Percentiles rank a stretch among this genome's conserved stretches.
phyloP scores from a whole-genome alignment of 768 basidiomycete species.

The Suillus spraguei region DNA sequence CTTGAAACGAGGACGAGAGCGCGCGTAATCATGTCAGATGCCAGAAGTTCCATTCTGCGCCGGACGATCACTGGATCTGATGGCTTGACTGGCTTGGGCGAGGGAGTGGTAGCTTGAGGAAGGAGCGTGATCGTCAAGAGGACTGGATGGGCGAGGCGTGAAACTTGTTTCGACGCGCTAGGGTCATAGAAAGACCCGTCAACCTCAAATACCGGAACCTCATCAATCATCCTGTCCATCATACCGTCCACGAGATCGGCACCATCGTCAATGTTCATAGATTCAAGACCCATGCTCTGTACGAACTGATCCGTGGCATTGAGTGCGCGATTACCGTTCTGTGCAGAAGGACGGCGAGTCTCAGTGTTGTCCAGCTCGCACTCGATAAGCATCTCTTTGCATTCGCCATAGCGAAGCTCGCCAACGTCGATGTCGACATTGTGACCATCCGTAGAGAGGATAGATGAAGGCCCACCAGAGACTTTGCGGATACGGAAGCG shows the following conservation, averaged over 20 bases:
- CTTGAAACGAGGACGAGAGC: conserved; percentile 90
- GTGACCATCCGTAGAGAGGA: conserved; percentile 89
- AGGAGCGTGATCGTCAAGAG: conserved; percentile 93
- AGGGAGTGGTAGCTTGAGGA: conserved; percentile 45
- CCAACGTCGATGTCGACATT: conserved; percentile 95
- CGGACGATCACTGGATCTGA: conserved; percentile 92
- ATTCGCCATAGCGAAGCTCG: conserved; percentile 94
- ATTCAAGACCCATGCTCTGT: conserved; percentile 80
- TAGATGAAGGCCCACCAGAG: conserved; percentile 83
- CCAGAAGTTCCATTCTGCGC: conserved; percentile 93
- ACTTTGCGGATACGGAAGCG: conserved; percentile 95
- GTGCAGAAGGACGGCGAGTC: conserved; percentile 21
- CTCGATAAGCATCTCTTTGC: conserved; percentile 96
- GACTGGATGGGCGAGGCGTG: conserved; percentile 82
- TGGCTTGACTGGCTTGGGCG: conserved; percentile 40
- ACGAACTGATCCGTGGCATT: conserved; percentile 92
- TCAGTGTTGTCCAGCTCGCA: conserved; percentile 83
- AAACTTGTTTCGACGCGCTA: conserved; percentile 76
- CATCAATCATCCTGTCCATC: conserved; percentile 98
- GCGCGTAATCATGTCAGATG: conserved; percentile 97
- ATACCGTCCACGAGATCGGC: conserved; percentile 83
- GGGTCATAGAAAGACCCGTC: conserved; percentile 97
- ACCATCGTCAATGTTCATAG: conserved; percentile 67
- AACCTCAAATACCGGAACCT: conserved; percentile 94
- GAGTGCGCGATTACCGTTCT: conserved; percentile 36